Conservation (phyloP, 768 basidiomycete genomes). For the Boletus vermiculosoides region DNA sequence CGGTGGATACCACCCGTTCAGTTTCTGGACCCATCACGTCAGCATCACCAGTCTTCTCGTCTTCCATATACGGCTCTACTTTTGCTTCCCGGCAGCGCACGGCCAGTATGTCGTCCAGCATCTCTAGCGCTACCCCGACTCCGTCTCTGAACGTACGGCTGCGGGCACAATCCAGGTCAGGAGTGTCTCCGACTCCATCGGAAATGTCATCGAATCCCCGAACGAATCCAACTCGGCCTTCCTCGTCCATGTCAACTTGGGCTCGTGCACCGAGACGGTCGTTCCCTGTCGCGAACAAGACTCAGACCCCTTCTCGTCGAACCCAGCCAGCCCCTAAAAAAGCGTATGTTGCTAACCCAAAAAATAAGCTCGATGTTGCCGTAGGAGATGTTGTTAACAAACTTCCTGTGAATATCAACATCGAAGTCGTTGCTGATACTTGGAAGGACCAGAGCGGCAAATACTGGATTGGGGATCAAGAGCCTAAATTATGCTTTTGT, state of each 20-base stretch:
- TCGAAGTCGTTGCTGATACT: slow-evolving; percentile 76
- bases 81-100: slow-evolving; percentile 86
- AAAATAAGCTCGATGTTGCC: slow-evolving; percentile 88
- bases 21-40: slow-evolving; percentile 62
- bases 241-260: slow-evolving; percentile 60
- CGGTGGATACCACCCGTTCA: slow-evolving; percentile 54
- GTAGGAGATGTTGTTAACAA: slow-evolving; percentile 91
- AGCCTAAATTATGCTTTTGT: slow-evolving; percentile 88
- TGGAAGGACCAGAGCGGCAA: slow-evolving; percentile 95
- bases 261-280: slow-evolving; percentile 67
- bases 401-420: slow-evolving; percentile 78
- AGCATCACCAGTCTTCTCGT: slow-evolving; percentile 33
- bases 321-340: slow-evolving; percentile 45
- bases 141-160: slow-evolving; percentile 35
- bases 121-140: slow-evolving; percentile 34
- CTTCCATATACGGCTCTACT: slow-evolving; percentile 56
- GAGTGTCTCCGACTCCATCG: slow-evolving; percentile 63
- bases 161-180: slow-evolving; percentile 43
- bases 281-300: slow-evolving; percentile 43
- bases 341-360: slow-evolving; percentile 83
- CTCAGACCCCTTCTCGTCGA: slow-evolving; percentile 49
- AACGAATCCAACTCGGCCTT: slow-evolving; percentile 42
- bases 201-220: slow-evolving; percentile 54
- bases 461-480: slow-evolving; percentile 94
- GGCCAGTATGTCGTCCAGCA: slow-evolving; percentile 53